A percentile compares a stretch with the other conserved stretches of the same genome.
phyloP scores from a whole-genome alignment of 176 grass and related monocot species.

The Alopecurus myosuroides region DNA sequence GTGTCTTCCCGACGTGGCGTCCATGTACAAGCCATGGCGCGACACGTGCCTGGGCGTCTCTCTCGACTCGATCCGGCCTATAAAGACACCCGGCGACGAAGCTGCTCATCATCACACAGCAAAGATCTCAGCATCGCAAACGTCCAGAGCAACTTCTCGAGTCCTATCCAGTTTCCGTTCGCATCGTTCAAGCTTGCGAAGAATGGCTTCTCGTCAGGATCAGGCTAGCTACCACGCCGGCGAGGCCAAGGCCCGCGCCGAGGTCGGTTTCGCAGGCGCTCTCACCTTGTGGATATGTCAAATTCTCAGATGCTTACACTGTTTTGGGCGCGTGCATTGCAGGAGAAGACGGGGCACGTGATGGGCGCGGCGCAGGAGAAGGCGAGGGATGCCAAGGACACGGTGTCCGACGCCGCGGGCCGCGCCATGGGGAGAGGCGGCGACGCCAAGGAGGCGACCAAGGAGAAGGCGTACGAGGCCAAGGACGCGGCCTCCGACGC shows the following conservation, averaged over 20 bases:
- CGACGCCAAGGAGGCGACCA: slow-evolving; percentile 13
- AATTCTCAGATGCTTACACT: background rate
- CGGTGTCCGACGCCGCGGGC: background rate
- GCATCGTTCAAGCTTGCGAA: background rate
- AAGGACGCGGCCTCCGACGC: slow-evolving; percentile 11
- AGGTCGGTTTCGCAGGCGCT: slow-evolving; percentile 30
- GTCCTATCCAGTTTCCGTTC: background rate
- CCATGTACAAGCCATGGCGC: background rate
- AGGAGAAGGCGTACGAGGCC: slow-evolving; percentile 28
- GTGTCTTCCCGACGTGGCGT: slow-evolving; percentile 39
- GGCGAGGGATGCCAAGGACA: slow-evolving; percentile 23
- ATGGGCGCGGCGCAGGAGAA: slow-evolving; percentile 29
- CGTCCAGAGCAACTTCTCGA: background rate
- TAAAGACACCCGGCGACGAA: background rate
- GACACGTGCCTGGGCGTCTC: slow-evolving; percentile 8
- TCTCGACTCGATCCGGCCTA: background rate
- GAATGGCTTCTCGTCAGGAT: slow-evolving; percentile 60
- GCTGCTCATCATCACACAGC: background rate
- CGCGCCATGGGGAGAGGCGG: slow-evolving; percentile 3
- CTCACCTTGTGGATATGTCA: too few relatives aligned
- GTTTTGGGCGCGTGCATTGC: background rate
- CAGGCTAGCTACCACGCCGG: slow-evolving; percentile 42
- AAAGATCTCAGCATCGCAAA: background rate
- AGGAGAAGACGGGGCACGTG: slow-evolving; percentile 34
- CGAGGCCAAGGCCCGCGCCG: slow-evolving; percentile 56